Base-by-base conservation (phyloP, 2,329 filamentous ascomycete genomes). In the Tympanopsis confertula region DNA sequence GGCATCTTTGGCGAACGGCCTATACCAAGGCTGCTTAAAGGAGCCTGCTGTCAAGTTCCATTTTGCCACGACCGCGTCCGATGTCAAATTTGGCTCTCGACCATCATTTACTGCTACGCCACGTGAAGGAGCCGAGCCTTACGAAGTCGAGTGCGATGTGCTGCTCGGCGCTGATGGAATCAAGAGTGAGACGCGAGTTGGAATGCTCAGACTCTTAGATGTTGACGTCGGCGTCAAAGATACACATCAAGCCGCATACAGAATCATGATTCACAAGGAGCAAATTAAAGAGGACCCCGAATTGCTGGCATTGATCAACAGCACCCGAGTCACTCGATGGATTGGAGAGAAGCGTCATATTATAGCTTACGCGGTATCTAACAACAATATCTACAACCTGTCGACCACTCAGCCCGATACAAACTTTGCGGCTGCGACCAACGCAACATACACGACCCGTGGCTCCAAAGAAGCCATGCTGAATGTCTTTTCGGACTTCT, bases 191-290 rank as follows among this genome's bases (percentile, higher is more conserved):
- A 59, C 63, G 15, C 64, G 71, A 20, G 58, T 63, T 5, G 58
- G 68, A 26, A 66, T 85, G 53, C 66, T 84, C 2, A 56, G 63
- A 24, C 58, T 63, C 30, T 58, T 74, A 1, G 64, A 67, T 32
- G 60, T 68, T 43, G 55, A 59, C 4, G 69, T 69, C 17, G 63
- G 73, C 38, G 72, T 80, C 47, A 63, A 75, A 41, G 79, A 85
- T 42, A 86, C 82, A 0, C 75, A 80, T 3, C 80, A 87, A 58
- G 83, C 84, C 0, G 81, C 82, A 3, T 88, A 88, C 61, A 74
- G 83, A 12, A 84, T 88, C 56, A 82, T 88, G 73, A 67, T 88
- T 14, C 72, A 69, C 1, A 73, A 82, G 12, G 68, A 74, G 20
- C 66, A 80, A 41, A 82, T 88, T 72, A 57, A 66, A 39, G 47